Conservation (phyloP, 2,329 filamentous ascomycete species). For the Arachnomyces sp. region DNA sequence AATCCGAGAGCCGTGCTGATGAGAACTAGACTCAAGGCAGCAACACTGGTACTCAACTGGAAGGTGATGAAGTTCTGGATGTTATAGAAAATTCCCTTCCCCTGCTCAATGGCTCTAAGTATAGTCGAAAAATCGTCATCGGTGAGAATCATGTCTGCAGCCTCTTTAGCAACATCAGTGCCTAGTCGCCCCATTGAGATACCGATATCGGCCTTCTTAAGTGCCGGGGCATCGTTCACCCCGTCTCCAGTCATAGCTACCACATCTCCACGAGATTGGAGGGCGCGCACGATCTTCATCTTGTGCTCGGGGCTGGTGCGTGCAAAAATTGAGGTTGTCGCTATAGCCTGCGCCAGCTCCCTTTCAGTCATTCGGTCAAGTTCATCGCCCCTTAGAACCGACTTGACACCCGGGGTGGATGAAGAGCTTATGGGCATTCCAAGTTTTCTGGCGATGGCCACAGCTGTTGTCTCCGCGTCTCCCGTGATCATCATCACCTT, state of each 20-base stretch:
- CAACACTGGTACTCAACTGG: constrained; percentile 93
- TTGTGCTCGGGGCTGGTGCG: constrained; percentile 96
- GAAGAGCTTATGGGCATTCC: constrained; percentile 72
- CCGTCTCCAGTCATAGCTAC: constrained; percentile 99
- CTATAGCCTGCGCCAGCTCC: constrained; percentile 75
- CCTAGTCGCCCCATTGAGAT: constrained; percentile 94
- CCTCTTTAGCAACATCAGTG: constrained; percentile 95
- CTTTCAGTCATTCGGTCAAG: constrained; percentile 85
- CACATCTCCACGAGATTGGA: constrained; percentile 88
- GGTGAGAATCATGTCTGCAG: constrained; percentile 78
- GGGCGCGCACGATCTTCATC: constrained; percentile 86
- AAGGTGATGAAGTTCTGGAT: constrained; percentile 99
- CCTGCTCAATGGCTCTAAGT: constrained; percentile 90
- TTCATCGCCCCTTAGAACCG: constrained; percentile 80
- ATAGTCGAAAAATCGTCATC: constrained; percentile 90
- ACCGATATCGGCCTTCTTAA: constrained; percentile 96
- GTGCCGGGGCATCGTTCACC: constrained; percentile 90
- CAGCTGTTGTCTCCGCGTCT: constrained; percentile 86
- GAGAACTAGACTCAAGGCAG: constrained; percentile 81
- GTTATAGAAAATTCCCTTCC: constrained; percentile 99
- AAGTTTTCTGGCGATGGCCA: constrained; percentile 89
- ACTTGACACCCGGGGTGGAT: constrained; percentile 36
- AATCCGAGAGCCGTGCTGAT: constrained; percentile 88
- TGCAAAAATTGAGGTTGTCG: constrained; percentile 87
- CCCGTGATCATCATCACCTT: constrained; percentile 99